Evolutionary conservation across 305 asterid species (phyloP).

Genomic region (Salvia sclarea): DNA sequence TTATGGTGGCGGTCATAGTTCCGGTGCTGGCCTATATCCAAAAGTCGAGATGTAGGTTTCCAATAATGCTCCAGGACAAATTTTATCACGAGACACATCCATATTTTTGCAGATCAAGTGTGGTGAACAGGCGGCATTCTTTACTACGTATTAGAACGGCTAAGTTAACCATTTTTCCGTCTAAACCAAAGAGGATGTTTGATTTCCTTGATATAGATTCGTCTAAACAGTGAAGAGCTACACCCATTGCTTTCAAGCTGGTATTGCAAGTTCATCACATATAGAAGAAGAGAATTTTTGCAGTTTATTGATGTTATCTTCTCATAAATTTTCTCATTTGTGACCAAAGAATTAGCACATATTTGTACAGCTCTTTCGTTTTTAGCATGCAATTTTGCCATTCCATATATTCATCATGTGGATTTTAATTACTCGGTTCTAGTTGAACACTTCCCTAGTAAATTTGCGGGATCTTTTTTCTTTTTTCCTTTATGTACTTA

Average conservation of each 20-base stretch:
- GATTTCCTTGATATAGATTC: slow-evolving; percentile 3
- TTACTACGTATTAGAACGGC: neutral
- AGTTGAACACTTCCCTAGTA: too few species aligned
- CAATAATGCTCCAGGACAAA: neutral
- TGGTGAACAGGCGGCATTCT: slow-evolving; percentile 18
- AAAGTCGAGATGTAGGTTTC: slow-evolving; percentile 41
- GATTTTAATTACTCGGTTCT: too few species aligned
- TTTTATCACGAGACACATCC: neutral
- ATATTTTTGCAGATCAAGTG: neutral
- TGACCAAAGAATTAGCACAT: too few species aligned
- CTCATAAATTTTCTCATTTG: too few species aligned
- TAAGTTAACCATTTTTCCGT: slow-evolving; percentile 26
- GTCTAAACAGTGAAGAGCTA: neutral
- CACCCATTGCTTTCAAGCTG: too few species aligned
- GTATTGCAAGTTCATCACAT: too few species aligned
- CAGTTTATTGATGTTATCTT: too few species aligned
- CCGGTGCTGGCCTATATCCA: slow-evolving; percentile 45
- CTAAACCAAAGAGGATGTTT: slow-evolving; percentile 13
- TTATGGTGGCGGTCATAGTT: slow-evolving; percentile 53
- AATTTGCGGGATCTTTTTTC: too few species aligned
- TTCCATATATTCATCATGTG: too few species aligned
- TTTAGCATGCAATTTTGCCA: too few species aligned
- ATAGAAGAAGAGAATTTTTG: neutral
- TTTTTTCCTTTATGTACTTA: too few species aligned
- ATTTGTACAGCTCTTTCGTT: too few species aligned